Conservation (phyloP, 805 yeast species). For the Ogataea trehalophila region DNA sequence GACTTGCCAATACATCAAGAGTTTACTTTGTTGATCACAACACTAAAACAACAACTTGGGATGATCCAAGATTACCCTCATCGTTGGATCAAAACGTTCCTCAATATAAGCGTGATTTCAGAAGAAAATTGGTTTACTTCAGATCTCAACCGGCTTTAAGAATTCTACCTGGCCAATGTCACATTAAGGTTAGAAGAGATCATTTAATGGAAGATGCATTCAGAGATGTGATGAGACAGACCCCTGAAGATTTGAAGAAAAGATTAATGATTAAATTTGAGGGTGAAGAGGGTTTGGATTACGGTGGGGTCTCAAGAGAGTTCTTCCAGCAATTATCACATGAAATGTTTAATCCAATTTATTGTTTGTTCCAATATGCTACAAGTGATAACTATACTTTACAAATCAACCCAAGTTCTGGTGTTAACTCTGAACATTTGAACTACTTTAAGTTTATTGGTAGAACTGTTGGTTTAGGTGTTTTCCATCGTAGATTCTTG, state of each 20-base stretch:
- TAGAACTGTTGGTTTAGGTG: constrained; percentile 96
- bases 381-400: constrained; percentile 97
- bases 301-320: constrained; percentile 99
- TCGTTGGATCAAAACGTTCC: constrained; percentile 98
- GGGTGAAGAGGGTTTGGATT: constrained; percentile 99
- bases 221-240: constrained; percentile 97
- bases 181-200: constrained; percentile 94
- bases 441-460: constrained; percentile 98
- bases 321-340: constrained; percentile 94
- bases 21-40: constrained; percentile 98
- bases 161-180: constrained; percentile 97
- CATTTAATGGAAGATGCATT: constrained; percentile 96
- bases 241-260: constrained; percentile 97
- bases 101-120: constrained; percentile 97
- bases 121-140: constrained; percentile 95
- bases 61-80: constrained; percentile 97
- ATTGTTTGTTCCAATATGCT: constrained; percentile 94
- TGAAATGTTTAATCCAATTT: constrained; percentile 98
- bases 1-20: constrained; percentile 96
- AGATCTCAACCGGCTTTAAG: constrained; percentile 97
- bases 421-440: constrained; percentile 95
- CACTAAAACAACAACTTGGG: constrained; percentile 99
- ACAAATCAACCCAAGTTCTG: constrained; percentile 96
- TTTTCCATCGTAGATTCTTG: constrained; percentile 94
- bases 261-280: constrained; percentile 97